Base-by-base conservation (phyloP, 1,284 basidiomycete genomes). In the Phellopilus nigrolimitatus region DNA sequence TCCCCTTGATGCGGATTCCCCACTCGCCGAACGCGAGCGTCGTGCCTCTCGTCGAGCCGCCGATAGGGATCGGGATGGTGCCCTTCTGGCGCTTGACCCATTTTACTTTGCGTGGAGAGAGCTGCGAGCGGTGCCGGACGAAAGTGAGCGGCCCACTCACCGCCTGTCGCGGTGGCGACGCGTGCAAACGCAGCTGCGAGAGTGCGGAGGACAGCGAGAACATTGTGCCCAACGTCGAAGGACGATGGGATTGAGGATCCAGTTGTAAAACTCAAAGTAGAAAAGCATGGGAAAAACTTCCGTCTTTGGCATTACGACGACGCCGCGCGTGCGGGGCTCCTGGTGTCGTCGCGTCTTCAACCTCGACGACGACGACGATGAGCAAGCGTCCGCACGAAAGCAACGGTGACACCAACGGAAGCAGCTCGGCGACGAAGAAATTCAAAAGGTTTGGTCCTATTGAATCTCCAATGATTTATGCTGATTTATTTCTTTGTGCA, bases 21-120 rank as follows among this genome's bases (percentile, higher is more conserved):
- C 86, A 99, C 12, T 90, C 84, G 33, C 95, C 97, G 61, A 84
- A 91, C 27, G 91, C 84, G 25, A 99, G 79, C 0, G 93, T 95
- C 7, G 95, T 97, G 21, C 95, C 97, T 64, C 93, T 92, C 30
- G 82, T 89, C 13, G 92, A 95, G 13, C 97, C 95, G 53, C 95
- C 97, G 45, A 68, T 82, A 4, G 88, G 86, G 44, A 94, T 81
- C 6, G 86, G 86, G 31, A 94, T 78, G 44, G 84, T 78, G 51
- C 91, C 92, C 67, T 97, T 97, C 69, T 94, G 91, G 28, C 89
- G 77, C 67, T 91, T 93, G 61, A 88, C 73, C 66, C 88, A 87
- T 65, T 91, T 87, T 49, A 91, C 83, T 51, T 84, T 75, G 44
- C 83, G 79, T 3, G 94, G 94, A 0, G 91, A 91, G 9, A 97